Evolutionary conservation across 225 moss, liverwort and hornwort genomes (phyloP).

Genomic region (Rhytidiadelphus loreus): DNA sequence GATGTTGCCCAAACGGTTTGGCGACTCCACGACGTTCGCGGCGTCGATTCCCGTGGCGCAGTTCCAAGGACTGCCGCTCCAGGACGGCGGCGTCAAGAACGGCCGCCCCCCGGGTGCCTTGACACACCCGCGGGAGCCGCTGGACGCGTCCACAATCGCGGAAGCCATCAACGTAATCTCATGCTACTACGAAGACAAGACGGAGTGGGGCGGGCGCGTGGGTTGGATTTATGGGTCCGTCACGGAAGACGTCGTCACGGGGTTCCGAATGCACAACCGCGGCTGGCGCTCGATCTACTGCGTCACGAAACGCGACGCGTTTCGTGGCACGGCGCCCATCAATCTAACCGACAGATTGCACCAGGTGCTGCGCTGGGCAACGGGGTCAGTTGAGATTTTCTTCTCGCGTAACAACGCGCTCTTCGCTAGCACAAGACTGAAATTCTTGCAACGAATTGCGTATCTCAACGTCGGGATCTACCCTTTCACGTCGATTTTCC

Average conservation of each 20-base stretch:
- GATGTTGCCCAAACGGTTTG: conserved; percentile 67
- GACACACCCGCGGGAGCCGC: conserved; percentile 56
- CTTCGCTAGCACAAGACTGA: conserved; percentile 60
- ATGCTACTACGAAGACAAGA: conserved; percentile 86
- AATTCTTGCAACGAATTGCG: conserved; percentile 68
- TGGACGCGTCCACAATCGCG: conserved; percentile 69
- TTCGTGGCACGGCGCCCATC: conserved; percentile 87
- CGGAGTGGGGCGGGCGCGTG: conserved; percentile 86
- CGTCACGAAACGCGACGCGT: conserved; percentile 82
- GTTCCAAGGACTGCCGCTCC: conserved; percentile 59
- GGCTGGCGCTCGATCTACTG: conserved; percentile 92
- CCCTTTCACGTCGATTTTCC: conserved; percentile 84
- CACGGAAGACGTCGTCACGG: conserved; percentile 95
- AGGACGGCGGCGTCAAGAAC: conserved; percentile 51
- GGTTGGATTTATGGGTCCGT: conserved; percentile 98
- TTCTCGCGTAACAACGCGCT: conserved; percentile 89
- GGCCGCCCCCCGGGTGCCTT: conserved; percentile 68
- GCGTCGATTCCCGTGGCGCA: conserved; percentile 68
- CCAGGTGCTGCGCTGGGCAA: conserved; percentile 90
- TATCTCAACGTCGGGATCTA: conserved; percentile 89
- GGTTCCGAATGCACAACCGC: conserved; percentile 94
- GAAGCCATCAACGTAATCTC: conserved; percentile 91
- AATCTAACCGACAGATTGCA: conserved; percentile 86
- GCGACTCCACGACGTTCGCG: conserved; percentile 41
- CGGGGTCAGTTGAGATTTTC: conserved; percentile 91